phyloP scores from a whole-genome alignment of 306 rosid genomes.

The Acacia melanoxylon region DNA sequence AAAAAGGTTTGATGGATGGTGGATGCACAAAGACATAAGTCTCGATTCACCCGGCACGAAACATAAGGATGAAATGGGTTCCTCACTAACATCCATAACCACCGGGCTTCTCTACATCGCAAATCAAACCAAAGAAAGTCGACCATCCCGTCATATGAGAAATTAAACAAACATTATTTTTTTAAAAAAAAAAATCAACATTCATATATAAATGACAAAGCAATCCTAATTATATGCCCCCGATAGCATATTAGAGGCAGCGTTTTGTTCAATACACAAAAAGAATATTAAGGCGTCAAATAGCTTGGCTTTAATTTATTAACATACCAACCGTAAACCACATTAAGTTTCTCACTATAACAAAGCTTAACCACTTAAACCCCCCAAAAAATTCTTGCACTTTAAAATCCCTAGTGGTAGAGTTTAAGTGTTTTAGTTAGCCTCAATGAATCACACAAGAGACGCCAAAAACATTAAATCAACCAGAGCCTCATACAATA shows the following conservation, averaged over 20 bases:
- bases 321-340: too few species aligned
- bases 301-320: background rate
- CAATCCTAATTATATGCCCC: background rate
- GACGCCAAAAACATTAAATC: background rate
- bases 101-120: slow-evolving; percentile 69
- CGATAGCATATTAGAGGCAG: background rate
- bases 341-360: background rate
- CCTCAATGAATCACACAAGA: background rate
- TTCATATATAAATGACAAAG: background rate
- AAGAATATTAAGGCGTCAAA: background rate
- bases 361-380: background rate
- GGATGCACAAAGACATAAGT: background rate
- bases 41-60: slow-evolving; percentile 67
- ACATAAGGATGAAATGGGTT: slow-evolving; percentile 69
- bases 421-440: background rate
- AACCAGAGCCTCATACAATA: background rate
- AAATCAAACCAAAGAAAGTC: slow-evolving; percentile 93
- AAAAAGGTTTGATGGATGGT: background rate
- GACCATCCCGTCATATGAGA: slow-evolving; percentile 62
- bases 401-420: background rate
- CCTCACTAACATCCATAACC: slow-evolving; percentile 67
- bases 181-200: background rate
- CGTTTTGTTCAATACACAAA: background rate
- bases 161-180: background rate
- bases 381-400: background rate